Evolutionary conservation across 2,329 filamentous ascomycete genomes (phyloP).

Genomic region (Xylaria sp.): DNA sequence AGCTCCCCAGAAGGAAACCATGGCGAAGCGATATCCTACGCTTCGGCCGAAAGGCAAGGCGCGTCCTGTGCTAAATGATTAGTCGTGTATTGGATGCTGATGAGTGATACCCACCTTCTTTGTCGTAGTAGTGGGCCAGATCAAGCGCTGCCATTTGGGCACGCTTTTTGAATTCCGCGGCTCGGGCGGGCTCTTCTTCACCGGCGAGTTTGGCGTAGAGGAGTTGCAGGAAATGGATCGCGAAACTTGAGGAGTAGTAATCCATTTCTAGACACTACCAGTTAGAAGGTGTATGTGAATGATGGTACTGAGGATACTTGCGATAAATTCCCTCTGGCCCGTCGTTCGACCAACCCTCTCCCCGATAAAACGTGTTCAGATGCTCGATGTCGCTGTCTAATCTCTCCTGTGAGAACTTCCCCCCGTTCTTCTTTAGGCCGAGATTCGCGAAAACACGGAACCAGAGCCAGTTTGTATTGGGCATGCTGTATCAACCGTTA

Average conservation of each 20-base stretch:
- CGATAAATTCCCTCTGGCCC: slow-evolving; percentile 70
- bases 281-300: slow-evolving; percentile 9
- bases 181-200: slow-evolving; percentile 59
- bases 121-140: slow-evolving; percentile 70
- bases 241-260: slow-evolving; percentile 78
- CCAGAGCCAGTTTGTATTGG: slow-evolving; percentile 67
- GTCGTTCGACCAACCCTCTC: slow-evolving; percentile 77
- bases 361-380: slow-evolving; percentile 75
- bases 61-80: slow-evolving; percentile 39
- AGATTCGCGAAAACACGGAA: slow-evolving; percentile 81
- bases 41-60: slow-evolving; percentile 73
- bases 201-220: slow-evolving; percentile 68
- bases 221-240: slow-evolving; percentile 74
- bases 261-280: slow-evolving; percentile 57
- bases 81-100: slow-evolving; percentile 3
- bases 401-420: slow-evolving; percentile 61
- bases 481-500: slow-evolving; percentile 53
- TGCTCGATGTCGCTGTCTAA: slow-evolving; percentile 72
- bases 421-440: slow-evolving; percentile 69
- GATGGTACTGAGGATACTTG: slow-evolving; percentile 28
- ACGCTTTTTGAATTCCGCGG: slow-evolving; percentile 63
- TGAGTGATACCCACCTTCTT: slow-evolving; percentile 41
- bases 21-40: slow-evolving; percentile 76
- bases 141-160: slow-evolving; percentile 64
- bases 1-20: slow-evolving; percentile 79